phyloP scores from a whole-genome alignment of 2,329 filamentous ascomycete species.

The Ambrosiella cleistominuta region DNA sequence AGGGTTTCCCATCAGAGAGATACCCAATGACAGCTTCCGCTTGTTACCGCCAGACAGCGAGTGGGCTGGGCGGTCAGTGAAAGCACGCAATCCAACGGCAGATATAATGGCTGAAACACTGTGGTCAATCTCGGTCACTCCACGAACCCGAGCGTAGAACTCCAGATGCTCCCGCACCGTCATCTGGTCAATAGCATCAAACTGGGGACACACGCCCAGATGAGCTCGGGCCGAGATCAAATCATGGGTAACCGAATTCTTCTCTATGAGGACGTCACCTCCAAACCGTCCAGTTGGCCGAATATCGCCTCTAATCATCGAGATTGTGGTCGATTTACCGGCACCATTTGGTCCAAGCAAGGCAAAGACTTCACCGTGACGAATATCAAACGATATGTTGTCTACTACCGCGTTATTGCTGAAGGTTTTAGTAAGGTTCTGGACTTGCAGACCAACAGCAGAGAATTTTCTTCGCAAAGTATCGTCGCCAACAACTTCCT shows the following conservation, averaged over 20 bases:
- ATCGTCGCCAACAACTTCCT: constrained; percentile 40
- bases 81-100: constrained; percentile 60
- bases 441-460: constrained; percentile 55
- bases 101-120: constrained; percentile 65
- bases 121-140: constrained; percentile 54
- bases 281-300: constrained; percentile 52
- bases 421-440: constrained; percentile 68
- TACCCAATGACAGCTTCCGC: constrained; percentile 75
- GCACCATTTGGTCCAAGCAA: constrained; percentile 82
- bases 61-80: constrained; percentile 55
- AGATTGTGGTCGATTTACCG: constrained; percentile 81
- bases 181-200: constrained; percentile 79
- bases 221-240: constrained; percentile 56
- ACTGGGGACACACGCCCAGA: constrained; percentile 82
- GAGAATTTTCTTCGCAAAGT: constrained; percentile 18
- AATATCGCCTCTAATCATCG: constrained; percentile 74
- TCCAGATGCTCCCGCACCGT: constrained; percentile 70
- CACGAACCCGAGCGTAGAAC: constrained; percentile 75
- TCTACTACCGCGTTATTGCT: constrained; percentile 64
- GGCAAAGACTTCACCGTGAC: constrained; percentile 68
- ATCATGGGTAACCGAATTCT: constrained; percentile 54
- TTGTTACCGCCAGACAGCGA: constrained; percentile 83
- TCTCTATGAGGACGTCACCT: constrained; percentile 70
- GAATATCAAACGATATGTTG: constrained; percentile 69
- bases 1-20: constrained; percentile 84